Base-by-base conservation (phyloP, 2,329 filamentous ascomycete species). In the Clarireedia sp. region DNA sequence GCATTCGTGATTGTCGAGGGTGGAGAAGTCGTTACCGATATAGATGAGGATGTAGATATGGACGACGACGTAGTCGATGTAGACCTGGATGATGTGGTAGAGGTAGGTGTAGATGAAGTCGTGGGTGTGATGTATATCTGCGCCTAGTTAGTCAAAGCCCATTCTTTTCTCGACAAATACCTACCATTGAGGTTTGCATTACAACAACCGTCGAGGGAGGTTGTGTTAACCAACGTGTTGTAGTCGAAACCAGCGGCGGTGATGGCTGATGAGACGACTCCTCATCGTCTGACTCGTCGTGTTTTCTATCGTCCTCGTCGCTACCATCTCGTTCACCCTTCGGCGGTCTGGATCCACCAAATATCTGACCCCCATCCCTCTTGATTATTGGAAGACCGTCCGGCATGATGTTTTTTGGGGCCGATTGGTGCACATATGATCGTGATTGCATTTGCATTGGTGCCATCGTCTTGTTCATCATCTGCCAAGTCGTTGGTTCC, bases 401-500 rank as follows among this genome's bases (percentile, higher is more conserved):
- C 33, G 33, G n/a, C 41, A 50, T 23, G 49, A 57, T 48, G 48
- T 59, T 44, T 33, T 57, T 60, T 51, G 46, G 51, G 17, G 36
- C 54, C 50, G 61, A 38, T 43, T 60, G 51, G 19, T 53, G 48
- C 37, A 62, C 40, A 9, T 59, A 48, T 38, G 46, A 41, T 16
- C 60, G 56, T 26, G 56, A 54, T 56, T 59, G 43, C 41, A 61
- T 56, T 57, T 66, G 62, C 37, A 64, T 50, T 47, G 66, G 66
- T 55, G 67, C 63, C 67, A 69, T 69, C 57, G 62, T 66, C 53
- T 44, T 62, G 48, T 64, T 64, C 64, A 67, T 67, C 58, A 57
- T 63, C 63, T 62, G 59, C 61, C 58, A 60, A 59, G 55, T 55
- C 52, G 55, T 53, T 48, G 51, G 55, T 57, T 55, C 54, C 57